Evolutionary conservation across 768 basidiomycete species (phyloP).

Genomic region (Amanita fuliginea): DNA sequence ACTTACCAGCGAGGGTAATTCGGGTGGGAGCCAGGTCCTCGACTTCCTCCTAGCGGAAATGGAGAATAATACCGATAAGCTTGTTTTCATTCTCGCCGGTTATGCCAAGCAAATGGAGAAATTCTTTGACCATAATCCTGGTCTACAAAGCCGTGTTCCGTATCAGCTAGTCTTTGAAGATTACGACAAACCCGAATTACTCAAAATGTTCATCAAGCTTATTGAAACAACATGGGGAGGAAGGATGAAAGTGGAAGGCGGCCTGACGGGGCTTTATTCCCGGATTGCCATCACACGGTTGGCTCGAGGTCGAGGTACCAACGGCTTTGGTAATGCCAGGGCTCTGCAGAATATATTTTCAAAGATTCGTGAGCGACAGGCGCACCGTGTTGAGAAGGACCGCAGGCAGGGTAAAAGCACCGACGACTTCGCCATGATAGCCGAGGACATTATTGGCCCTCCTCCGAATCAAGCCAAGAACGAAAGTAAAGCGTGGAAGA

Average conservation of each 20-base stretch:
- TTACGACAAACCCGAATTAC: conserved; percentile 46
- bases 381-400: conserved; percentile 31
- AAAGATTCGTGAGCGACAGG: conserved; percentile 39
- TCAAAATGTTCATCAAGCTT: conserved; percentile 39
- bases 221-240: conserved; percentile 36
- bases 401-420: conserved; percentile 26
- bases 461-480: conserved; percentile 40
- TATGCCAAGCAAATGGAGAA: conserved; percentile 66
- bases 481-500: conserved; percentile 37
- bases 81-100: conserved; percentile 64
- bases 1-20: conserved; percentile 36
- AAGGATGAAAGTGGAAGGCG: conserved; percentile 45
- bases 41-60: conserved; percentile 67
- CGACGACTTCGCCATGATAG: conserved; percentile 39
- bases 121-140: conserved; percentile 71
- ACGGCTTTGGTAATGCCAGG: conserved; percentile 61
- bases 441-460: conserved; percentile 56
- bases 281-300: conserved; percentile 51
- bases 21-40: conserved; percentile 44
- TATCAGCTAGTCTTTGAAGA: conserved; percentile 48
- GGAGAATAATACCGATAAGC: conserved; percentile 53
- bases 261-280: conserved; percentile 38
- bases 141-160: conserved; percentile 58
- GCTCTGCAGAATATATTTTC: conserved; percentile 42
- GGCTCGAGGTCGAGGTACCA: conserved; percentile 44